Evolutionary conservation across 208 protist species (phyloP).

Genomic region (Sergeia podlipaevii): DNA sequence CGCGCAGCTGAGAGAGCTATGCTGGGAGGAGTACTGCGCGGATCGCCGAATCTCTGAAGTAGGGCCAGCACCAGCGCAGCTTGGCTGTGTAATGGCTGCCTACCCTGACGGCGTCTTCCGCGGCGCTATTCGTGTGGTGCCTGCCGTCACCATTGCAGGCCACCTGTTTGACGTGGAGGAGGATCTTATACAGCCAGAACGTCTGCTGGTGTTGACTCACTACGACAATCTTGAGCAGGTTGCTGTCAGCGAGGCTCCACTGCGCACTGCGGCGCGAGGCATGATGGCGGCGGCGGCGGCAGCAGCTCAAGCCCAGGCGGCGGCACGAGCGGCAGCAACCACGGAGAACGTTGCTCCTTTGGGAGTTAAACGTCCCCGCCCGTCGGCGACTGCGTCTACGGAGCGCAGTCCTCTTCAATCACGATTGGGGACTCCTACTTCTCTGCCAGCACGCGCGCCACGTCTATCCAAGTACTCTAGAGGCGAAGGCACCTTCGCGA

Average conservation of each 20-base stretch:
- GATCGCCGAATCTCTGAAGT: conserved; percentile 13
- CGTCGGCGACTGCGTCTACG: no score
- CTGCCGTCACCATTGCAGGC: conserved; percentile 27
- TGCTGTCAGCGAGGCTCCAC: conserved; percentile 23
- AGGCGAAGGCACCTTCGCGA: conserved; percentile 48
- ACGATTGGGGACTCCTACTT: no score
- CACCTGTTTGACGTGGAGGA: conserved; percentile 54
- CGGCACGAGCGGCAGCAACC: no score
- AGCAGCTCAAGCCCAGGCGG: no score
- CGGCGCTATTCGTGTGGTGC: conserved; percentile 25
- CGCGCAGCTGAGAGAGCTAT: conserved; percentile 1
- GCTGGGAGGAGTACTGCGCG: conserved; percentile 6
- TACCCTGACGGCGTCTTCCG: conserved; percentile 17
- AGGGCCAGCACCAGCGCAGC: conserved; percentile 13
- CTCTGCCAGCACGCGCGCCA: no score
- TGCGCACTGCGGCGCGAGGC: no score
- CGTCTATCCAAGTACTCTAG: conserved; percentile 12
- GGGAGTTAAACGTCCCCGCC: no score
- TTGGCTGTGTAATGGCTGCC: conserved; percentile 22
- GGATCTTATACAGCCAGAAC: conserved; percentile 34
- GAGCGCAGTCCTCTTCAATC: no score
- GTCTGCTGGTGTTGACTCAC: conserved; percentile 47
- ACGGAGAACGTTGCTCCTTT: no score
- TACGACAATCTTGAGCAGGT: conserved; percentile 30
- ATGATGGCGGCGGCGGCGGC: no score